These are phyloP conservation scores for Talaromyces verruculosus DNA, from an alignment of 2,329 filamentous ascomycete genomes.

Conservation along the genomic window DNA sequence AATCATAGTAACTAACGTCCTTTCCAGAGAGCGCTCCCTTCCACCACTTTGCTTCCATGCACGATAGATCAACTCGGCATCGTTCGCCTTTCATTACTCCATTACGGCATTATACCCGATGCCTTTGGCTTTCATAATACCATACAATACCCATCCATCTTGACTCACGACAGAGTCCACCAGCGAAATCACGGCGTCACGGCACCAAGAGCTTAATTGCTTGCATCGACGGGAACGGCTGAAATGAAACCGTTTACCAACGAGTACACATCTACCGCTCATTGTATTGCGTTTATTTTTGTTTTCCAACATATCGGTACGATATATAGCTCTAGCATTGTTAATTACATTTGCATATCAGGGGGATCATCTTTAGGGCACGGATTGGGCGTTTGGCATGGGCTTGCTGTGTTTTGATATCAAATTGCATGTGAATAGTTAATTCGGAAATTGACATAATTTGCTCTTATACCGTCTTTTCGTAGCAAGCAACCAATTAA, in stretches of 20 bases:
- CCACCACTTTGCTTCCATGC: conserved; percentile 47
- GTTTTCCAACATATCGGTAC: neutral
- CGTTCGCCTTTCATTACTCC: neutral
- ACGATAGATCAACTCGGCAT: conserved; percentile 28
- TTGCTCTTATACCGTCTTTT: neutral
- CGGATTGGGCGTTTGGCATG: neutral
- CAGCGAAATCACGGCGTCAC: conserved; percentile 7
- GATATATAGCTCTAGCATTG: conserved; percentile 15
- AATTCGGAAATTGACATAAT: neutral
- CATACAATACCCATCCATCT: conserved; percentile 4
- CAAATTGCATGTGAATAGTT: neutral
- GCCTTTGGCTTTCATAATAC: neutral
- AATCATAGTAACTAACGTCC: neutral
- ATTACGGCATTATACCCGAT: conserved; percentile 7
- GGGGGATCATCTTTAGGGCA: neutral
- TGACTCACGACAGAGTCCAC: neutral
- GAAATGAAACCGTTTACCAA: neutral
- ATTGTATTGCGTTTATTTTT: neutral
- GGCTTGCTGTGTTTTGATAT: neutral
- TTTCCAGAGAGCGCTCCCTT: conserved; percentile 30
- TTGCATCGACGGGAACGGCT: neutral
- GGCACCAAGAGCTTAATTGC: neutral
- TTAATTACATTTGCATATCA: neutral
- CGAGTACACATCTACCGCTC: neutral
- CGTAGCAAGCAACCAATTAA: too few species aligned